Percentiles rank a stretch among this genome's conserved stretches.
phyloP scores from a whole-genome alignment of 805 yeast species.

The Zygosaccharomyces lentus region DNA sequence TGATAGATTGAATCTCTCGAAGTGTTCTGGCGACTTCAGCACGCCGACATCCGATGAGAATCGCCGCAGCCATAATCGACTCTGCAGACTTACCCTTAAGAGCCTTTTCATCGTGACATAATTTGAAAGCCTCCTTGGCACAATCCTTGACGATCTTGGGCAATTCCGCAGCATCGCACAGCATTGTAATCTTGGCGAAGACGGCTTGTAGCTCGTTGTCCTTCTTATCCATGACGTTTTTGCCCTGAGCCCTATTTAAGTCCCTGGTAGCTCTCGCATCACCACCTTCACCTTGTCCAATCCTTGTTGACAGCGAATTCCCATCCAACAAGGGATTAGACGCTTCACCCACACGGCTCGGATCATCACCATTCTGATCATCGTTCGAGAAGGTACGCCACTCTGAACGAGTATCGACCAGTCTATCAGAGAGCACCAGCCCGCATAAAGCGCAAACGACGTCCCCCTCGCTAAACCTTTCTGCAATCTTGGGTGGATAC shows the following conservation, averaged over 20 bases:
- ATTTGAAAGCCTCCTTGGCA: slow-evolving; percentile 91
- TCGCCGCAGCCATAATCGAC: slow-evolving; percentile 94
- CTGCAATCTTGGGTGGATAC: slow-evolving; percentile 91
- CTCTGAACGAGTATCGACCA: slow-evolving; percentile 93
- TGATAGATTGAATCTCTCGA: slow-evolving; percentile 92
- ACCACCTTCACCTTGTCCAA: slow-evolving; percentile 82
- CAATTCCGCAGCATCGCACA: slow-evolving; percentile 94
- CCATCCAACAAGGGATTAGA: slow-evolving; percentile 88
- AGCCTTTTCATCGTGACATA: slow-evolving; percentile 81
- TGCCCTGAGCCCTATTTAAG: slow-evolving; percentile 83
- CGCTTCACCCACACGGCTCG: slow-evolving; percentile 98
- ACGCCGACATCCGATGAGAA: slow-evolving; percentile 88
- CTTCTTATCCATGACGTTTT: slow-evolving; percentile 76
- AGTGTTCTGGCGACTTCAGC: slow-evolving; percentile 93
- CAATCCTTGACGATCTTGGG: slow-evolving; percentile 96
- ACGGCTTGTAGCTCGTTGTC: slow-evolving; percentile 87
- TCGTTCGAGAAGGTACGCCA: slow-evolving; percentile 99
- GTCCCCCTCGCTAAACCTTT: slow-evolving; percentile 95
- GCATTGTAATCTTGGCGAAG: slow-evolving; percentile 83
- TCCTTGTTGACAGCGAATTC: slow-evolving; percentile 87
- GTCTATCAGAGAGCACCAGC: slow-evolving; percentile 81
- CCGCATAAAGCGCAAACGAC: slow-evolving; percentile 99
- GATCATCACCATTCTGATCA: slow-evolving; percentile 97
- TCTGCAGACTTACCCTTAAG: slow-evolving; percentile 90
- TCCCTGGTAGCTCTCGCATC: slow-evolving; percentile 87